These are phyloP conservation scores for Candida germanica DNA, from an alignment of 805 yeast genomes.

Conservation along the genomic window DNA sequence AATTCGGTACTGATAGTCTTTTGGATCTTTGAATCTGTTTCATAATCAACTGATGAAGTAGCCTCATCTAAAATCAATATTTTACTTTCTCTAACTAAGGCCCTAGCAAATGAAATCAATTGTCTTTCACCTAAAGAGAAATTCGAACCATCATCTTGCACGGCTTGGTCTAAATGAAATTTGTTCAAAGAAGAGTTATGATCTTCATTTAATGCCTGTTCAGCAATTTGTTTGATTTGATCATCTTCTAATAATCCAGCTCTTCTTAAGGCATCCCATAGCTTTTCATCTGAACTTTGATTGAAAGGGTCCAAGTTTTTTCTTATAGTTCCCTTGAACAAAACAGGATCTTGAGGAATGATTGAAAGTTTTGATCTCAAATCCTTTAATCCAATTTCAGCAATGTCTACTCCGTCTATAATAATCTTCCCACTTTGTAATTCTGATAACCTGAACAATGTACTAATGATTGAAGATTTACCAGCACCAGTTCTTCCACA, in stretches of 20 bases:
- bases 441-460: slow-evolving; percentile 55
- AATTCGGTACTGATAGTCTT: slow-evolving; percentile 68
- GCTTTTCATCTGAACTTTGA: slow-evolving; percentile 43
- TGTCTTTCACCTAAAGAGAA: slow-evolving; percentile 76
- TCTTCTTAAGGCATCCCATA: slow-evolving; percentile 59
- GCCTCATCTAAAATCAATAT: slow-evolving; percentile 83
- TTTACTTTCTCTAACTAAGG: slow-evolving; percentile 70
- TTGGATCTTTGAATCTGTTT: slow-evolving; percentile 79
- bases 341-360: slow-evolving; percentile 69
- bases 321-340: slow-evolving; percentile 56
- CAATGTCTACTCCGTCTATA: slow-evolving; percentile 57
- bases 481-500: slow-evolving; percentile 94
- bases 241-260: slow-evolving; percentile 47
- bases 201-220: slow-evolving; percentile 23
- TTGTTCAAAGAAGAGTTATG: slow-evolving; percentile 32
- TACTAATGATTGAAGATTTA: slow-evolving; percentile 62
- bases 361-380: slow-evolving; percentile 57
- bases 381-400: slow-evolving; percentile 47
- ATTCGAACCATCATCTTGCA: slow-evolving; percentile 68
- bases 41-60: slow-evolving; percentile 76
- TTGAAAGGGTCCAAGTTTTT: slow-evolving; percentile 61
- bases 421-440: slow-evolving; percentile 45
- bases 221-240: slow-evolving; percentile 21
- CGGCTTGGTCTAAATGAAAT: slow-evolving; percentile 42
- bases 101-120: slow-evolving; percentile 79